Conservation (phyloP, 2,329 filamentous ascomycete genomes). For the Dactylonectria estremocensis region DNA sequence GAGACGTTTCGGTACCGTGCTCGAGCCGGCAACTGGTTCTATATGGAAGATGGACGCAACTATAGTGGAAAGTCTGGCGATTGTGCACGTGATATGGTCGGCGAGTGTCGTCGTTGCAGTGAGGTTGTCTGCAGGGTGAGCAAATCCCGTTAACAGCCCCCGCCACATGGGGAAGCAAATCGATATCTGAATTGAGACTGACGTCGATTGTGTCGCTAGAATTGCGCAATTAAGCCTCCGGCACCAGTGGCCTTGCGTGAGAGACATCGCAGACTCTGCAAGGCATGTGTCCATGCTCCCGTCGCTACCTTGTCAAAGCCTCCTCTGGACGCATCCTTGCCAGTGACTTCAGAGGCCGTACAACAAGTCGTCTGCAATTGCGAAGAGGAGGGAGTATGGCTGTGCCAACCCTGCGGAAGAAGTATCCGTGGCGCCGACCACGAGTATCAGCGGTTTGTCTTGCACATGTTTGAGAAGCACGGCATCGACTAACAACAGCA, state of each 20-base stretch:
- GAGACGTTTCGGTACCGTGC: constrained; percentile 71
- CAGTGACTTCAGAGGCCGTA: constrained; percentile 70
- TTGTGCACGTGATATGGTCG: constrained; percentile 91
- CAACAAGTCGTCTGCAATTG: constrained; percentile 69
- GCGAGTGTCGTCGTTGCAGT: constrained; percentile 83
- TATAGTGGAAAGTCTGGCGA: constrained; percentile 78
- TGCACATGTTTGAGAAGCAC: neutral
- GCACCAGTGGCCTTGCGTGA: constrained; percentile 76
- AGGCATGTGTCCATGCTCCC: constrained; percentile 80
- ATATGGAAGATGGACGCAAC: constrained; percentile 70
- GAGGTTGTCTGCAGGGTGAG: constrained; percentile 86
- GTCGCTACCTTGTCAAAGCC: constrained; percentile 69
- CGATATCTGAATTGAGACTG: constrained; percentile 24
- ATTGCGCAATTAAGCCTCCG: constrained; percentile 90
- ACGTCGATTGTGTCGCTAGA: constrained; percentile 67
- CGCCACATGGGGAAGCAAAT: neutral
- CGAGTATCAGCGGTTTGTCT: constrained; percentile 70
- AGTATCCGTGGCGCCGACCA: constrained; percentile 74
- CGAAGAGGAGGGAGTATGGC: constrained; percentile 76
- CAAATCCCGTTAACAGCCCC: constrained; percentile 15
- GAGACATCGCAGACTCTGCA: constrained; percentile 87
- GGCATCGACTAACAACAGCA: constrained; percentile 30
- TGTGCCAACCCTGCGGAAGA: constrained; percentile 88
- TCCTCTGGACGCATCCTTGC: constrained; percentile 59
- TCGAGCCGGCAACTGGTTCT: constrained; percentile 71